Conservation (phyloP, 1,284 basidiomycete genomes). For the Ceratobasidium sp. region DNA sequence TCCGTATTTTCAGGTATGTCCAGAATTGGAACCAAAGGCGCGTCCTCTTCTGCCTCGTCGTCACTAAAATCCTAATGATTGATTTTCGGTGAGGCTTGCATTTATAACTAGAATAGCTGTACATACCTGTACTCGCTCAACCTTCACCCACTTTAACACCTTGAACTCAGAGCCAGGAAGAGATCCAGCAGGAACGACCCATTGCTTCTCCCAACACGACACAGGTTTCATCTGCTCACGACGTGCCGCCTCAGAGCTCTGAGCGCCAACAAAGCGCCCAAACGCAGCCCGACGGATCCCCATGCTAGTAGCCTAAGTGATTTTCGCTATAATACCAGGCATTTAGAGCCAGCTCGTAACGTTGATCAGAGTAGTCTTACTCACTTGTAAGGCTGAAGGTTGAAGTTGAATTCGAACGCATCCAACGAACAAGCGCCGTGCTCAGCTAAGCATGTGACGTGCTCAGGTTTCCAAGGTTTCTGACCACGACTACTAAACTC, state of each 20-base stretch:
- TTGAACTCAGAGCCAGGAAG: conserved; percentile 49
- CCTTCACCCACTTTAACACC: conserved; percentile 49
- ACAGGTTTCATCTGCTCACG: conserved; percentile 47
- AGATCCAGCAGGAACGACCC: conserved; percentile 48
- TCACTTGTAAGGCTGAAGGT: neutral
- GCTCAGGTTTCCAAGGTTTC: neutral
- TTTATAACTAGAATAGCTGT: neutral
- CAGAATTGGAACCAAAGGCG: conserved; percentile 37
- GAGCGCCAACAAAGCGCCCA: conserved; percentile 42
- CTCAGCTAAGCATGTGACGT: conserved; percentile 23
- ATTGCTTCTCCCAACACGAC: conserved; percentile 50
- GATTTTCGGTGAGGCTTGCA: neutral
- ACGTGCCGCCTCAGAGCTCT: conserved; percentile 43
- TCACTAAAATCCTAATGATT: conserved; percentile 49
- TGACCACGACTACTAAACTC: conserved; percentile 2
- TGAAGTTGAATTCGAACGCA: conserved; percentile 20
- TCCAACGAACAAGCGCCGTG: conserved; percentile 1
- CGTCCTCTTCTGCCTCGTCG: conserved; percentile 47
- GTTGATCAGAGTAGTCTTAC: neutral
- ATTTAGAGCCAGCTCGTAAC: neutral
- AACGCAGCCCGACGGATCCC: conserved; percentile 43
- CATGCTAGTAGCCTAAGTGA: neutral
- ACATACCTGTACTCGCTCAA: conserved; percentile 47
- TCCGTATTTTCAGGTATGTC: conserved; percentile 42
- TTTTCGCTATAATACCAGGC: neutral